Base-by-base conservation (phyloP, 495 filamentous ascomycete genomes). In the Xanthoparmelia taractica region DNA sequence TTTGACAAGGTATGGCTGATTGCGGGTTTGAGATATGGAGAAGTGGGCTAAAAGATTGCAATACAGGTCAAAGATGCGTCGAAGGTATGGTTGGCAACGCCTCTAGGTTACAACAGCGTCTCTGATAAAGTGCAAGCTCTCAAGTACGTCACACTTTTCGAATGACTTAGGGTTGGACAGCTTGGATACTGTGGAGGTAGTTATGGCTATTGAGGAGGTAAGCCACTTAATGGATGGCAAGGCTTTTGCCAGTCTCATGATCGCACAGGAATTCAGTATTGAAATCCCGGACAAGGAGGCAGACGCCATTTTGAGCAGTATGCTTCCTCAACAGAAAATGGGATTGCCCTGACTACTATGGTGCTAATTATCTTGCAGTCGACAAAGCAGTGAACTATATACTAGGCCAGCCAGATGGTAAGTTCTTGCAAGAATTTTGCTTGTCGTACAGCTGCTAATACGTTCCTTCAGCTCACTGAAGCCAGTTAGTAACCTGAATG, bases 201-300 rank as follows among this genome's bases (percentile, higher is more conserved):
- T 98, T 65, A 98, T 98, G 94, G 94, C 94, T 66, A 97, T 98
- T 78, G 94, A 98, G 83, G 94, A 98, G 89, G 93, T 96, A 80
- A 68, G 84, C 63, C 64, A 41, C 31, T 8, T n/a, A 33, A 34
- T 40, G 1, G 11, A 15, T 18, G 12, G 17, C 1, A 11, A 1
- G 18, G 12, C 23, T 29, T 23, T 31, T 29, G 43, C 29, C 15
- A 34, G 15, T 29, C 70, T 76, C 58, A 77, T 47, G 48, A 66
- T 45, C 63, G 45, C 57, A 75, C 73, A 97, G 93, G 94, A 98
- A 77, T 98, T 98, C 79, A 97, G 92, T 85, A 94, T 98, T 79
- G 94, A 98, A 84, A 98, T 98, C 76, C 95, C 94, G 67, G 94
- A 98, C 78, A 97, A 97, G 82, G 93, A 97, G 72, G 95, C 94